Percentiles rank a stretch among this genome's conserved stretches.
phyloP scores from a whole-genome alignment of 345 rosid genomes.

The Arabidopsis arenosa region DNA sequence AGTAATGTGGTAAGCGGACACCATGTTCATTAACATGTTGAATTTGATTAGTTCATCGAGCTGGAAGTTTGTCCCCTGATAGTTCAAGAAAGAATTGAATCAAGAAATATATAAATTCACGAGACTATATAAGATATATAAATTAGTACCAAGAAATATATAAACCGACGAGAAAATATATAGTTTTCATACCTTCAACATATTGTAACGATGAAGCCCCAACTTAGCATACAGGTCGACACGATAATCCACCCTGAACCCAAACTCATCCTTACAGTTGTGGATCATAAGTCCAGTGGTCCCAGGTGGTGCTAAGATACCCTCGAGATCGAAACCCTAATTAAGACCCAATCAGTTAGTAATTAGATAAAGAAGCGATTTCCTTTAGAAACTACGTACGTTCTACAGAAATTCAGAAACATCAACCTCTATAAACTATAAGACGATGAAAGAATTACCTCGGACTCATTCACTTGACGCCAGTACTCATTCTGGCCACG shows the following conservation, averaged over 20 bases:
- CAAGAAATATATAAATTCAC: too few species aligned
- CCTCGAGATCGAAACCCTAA: background rate
- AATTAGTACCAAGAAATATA: too few species aligned
- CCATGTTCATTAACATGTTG: background rate
- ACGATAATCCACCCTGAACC: too few species aligned
- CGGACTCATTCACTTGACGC: background rate
- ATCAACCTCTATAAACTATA: too few species aligned
- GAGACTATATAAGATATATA: too few species aligned
- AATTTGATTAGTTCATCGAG: background rate
- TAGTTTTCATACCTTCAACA: background rate
- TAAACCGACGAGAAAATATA: too few species aligned
- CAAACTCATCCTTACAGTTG: too few species aligned
- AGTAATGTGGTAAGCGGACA: background rate
- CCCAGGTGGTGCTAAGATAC: background rate
- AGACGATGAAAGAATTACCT: background rate
- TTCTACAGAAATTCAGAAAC: too few species aligned
- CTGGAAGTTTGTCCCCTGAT: background rate
- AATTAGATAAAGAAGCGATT: background rate
- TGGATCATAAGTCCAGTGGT: background rate
- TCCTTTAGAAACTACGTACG: too few species aligned
- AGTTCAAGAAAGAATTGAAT: too few species aligned
- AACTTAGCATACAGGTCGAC: too few species aligned
- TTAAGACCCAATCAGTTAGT: background rate
- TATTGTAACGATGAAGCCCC: background rate
- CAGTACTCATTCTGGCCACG: background rate